phyloP scores from a whole-genome alignment of 2,329 filamentous ascomycete genomes.

The Pseudopithomyces maydicus region DNA sequence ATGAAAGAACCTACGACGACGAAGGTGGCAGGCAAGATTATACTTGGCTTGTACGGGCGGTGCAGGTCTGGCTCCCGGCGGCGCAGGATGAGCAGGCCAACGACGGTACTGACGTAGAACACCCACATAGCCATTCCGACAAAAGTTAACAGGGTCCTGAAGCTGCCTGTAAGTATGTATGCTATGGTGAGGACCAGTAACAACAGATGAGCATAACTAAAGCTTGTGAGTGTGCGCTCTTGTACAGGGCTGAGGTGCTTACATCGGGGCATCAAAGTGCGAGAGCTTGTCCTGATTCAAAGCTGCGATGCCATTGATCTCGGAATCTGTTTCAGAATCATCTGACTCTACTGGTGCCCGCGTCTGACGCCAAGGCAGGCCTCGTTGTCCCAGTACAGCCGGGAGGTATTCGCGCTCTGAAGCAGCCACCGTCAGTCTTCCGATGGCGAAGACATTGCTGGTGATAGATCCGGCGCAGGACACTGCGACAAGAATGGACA shows the following conservation, averaged over 20 bases:
- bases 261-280: constrained; percentile 41
- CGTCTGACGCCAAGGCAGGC: constrained; percentile 22
- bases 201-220: constrained; percentile 36
- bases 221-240: not conserved
- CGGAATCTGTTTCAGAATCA: not conserved
- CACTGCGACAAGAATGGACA: constrained; percentile 63
- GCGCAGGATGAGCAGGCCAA: constrained; percentile 63
- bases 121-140: constrained; percentile 55
- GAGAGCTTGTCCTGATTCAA: constrained; percentile 4
- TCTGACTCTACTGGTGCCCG: not conserved
- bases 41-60: constrained; percentile 61
- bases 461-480: constrained; percentile 67
- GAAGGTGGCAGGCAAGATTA: constrained; percentile 60
- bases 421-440: constrained; percentile 66
- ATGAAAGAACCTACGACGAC: constrained; percentile 65
- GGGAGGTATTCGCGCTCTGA: constrained; percentile 43
- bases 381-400: constrained; percentile 35
- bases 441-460: constrained; percentile 66
- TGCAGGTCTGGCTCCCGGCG: constrained; percentile 60
- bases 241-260: not conserved
- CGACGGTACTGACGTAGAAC: constrained; percentile 67
- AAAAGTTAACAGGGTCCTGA: constrained; percentile 64
- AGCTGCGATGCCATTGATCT: not conserved
- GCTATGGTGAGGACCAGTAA: constrained; percentile 49
- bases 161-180: constrained; percentile 66